Evolutionary conservation across 371 early-diverging fungal genomes (phyloP).

Genomic region (Saksenaea oblongispora): DNA sequence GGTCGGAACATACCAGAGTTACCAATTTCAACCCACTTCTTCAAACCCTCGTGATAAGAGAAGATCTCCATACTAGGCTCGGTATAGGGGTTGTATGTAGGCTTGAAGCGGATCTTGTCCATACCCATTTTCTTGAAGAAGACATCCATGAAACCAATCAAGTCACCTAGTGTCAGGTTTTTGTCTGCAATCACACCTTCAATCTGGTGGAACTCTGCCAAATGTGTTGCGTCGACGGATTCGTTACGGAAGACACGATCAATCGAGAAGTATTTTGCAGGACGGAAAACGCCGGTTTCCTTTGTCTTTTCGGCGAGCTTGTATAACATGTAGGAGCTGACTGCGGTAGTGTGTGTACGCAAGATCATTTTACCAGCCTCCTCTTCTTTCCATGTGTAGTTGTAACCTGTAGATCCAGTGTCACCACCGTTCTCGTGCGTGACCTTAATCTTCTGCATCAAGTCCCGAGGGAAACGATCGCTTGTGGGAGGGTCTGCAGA

Average conservation of each 20-base stretch:
- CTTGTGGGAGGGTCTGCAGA: constrained; percentile 76
- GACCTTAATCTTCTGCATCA: constrained; percentile 90
- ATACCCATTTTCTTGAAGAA: constrained; percentile 99
- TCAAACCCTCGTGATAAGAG: constrained; percentile 96
- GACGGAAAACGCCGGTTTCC: constrained; percentile 71
- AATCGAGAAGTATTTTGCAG: constrained; percentile 99
- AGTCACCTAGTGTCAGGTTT: constrained; percentile 93
- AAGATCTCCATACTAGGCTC: constrained; percentile 99
- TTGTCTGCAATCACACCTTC: constrained; percentile 99
- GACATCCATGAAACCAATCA: constrained; percentile 96
- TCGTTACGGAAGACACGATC: constrained; percentile 99
- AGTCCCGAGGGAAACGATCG: constrained; percentile 81
- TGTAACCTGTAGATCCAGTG: constrained; percentile 94
- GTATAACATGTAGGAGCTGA: constrained; percentile 94
- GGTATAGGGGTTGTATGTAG: constrained; percentile 99
- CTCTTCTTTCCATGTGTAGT: constrained; percentile 90
- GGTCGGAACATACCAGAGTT: constrained; percentile 99
- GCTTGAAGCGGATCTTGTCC: constrained; percentile 98
- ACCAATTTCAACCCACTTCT: constrained; percentile 99
- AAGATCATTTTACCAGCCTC: constrained; percentile 97
- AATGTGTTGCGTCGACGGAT: constrained; percentile 98
- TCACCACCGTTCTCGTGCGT: constrained; percentile 97
- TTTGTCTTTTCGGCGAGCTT: constrained; percentile 85
- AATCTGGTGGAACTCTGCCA: constrained; percentile 99
- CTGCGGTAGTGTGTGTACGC: constrained; percentile 99